Percentiles rank a stretch among this genome's conserved stretches.
These are phyloP conservation scores for Linanthus parryae DNA, from an alignment of 148 eudicot species.

Conservation along the genomic window DNA sequence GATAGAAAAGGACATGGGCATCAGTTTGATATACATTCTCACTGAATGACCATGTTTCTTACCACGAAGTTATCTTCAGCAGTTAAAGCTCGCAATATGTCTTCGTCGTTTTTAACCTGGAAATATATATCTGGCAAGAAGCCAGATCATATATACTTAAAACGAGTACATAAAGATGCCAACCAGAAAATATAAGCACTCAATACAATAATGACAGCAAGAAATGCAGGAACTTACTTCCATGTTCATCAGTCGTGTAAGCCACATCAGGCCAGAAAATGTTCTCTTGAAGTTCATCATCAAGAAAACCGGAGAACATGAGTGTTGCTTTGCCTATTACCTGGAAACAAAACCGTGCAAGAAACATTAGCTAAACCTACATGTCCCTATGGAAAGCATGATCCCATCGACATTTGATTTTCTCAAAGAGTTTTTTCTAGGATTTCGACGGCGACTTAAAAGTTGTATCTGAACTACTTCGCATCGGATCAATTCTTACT, in stretches of 20 bases:
- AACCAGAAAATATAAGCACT: slow-evolving; percentile 2
- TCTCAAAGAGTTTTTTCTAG: too few species aligned
- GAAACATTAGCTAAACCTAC: slow-evolving; percentile 4
- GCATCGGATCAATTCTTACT: too few species aligned
- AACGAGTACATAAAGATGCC: slow-evolving; percentile 1
- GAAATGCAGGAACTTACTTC: slow-evolving; percentile 60
- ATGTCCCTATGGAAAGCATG: too few species aligned
- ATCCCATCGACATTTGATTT: too few species aligned
- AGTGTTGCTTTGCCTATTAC: slow-evolving; percentile 81
- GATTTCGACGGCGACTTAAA: too few species aligned
- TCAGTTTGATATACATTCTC: too few species aligned
- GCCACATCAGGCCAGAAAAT: slow-evolving; percentile 98
- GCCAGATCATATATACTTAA: slow-evolving; percentile 18
- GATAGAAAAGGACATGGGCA: too few species aligned
- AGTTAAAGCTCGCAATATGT: slow-evolving; percentile 62
- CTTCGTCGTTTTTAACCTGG: slow-evolving; percentile 91
- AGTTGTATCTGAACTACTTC: too few species aligned
- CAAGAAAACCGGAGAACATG: slow-evolving; percentile 71
- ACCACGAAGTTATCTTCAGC: slow-evolving; percentile 86
- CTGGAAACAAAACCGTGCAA: slow-evolving; percentile 25
- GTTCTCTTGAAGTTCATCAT: slow-evolving; percentile 67
- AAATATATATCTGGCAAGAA: slow-evolving; percentile 78
- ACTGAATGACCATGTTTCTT: too few species aligned
- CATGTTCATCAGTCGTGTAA: slow-evolving; percentile 89
- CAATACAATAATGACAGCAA: slow-evolving; percentile 4